These are phyloP conservation scores for Pontederia paniculata DNA, from an alignment of 176 grass and related monocot genomes.

Conservation along the genomic window DNA sequence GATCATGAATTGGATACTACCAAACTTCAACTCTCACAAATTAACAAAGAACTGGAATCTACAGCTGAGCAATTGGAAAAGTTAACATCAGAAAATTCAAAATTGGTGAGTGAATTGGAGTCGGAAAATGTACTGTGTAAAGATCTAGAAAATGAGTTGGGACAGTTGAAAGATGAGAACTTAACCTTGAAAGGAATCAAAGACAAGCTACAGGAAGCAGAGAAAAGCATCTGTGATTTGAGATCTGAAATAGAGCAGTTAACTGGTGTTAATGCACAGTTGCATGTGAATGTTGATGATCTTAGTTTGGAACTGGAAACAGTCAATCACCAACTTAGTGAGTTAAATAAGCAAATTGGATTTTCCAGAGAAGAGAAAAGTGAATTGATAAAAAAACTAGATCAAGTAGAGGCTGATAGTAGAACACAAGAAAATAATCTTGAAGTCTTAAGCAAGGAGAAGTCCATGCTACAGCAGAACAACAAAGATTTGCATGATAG, in stretches of 20 bases:
- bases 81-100: not conserved
- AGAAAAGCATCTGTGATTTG: conserved; percentile 6
- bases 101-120: not conserved
- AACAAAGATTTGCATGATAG: conserved; percentile 24
- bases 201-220: not conserved
- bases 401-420: conserved; percentile 13
- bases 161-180: conserved; percentile 26
- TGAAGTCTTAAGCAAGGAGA: conserved; percentile 24
- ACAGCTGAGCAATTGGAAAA: not conserved
- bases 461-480: conserved; percentile 26
- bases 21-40: not conserved
- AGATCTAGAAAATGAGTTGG: conserved; percentile 31
- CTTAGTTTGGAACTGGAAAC: not conserved
- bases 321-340: conserved; percentile 10
- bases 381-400: conserved; percentile 21
- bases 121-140: not conserved
- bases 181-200: conserved; percentile 15
- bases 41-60: not conserved
- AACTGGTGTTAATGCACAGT: not conserved
- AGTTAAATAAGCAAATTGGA: conserved; percentile 22
- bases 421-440: conserved; percentile 31
- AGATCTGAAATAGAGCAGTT: conserved; percentile 35
- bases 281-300: not conserved
- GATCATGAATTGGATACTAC: not conserved
- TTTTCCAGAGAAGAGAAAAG: conserved; percentile 32